Conservation (phyloP, 768 basidiomycete species). For the Scleroderma bovista region DNA sequence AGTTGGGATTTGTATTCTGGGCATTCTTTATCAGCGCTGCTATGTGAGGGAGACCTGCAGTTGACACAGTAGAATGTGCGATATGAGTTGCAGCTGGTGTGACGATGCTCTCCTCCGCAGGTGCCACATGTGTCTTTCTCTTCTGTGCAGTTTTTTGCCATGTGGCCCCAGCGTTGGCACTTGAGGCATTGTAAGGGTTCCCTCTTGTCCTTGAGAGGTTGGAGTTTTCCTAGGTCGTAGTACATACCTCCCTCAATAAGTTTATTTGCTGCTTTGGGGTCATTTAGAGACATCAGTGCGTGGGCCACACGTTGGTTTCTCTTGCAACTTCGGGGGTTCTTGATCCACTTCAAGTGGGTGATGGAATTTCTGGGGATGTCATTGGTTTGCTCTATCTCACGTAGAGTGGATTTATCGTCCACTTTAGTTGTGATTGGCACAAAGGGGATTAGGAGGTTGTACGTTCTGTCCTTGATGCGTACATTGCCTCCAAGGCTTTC, state of each 20-base stretch:
- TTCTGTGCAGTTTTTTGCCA: neutral
- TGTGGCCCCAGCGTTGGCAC: slow-evolving; percentile 3
- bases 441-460: slow-evolving; percentile 13
- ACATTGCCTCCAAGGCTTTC: too few species aligned
- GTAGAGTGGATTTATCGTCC: neutral
- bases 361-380: slow-evolving; percentile 5
- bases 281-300: slow-evolving; percentile 15
- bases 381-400: slow-evolving; percentile 12
- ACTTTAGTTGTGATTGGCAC: slow-evolving; percentile 18
- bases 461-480: neutral
- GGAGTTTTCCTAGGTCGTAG: slow-evolving; percentile 9
- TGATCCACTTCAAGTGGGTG: slow-evolving; percentile 20
- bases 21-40: slow-evolving; percentile 6
- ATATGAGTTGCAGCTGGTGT: neutral
- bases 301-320: slow-evolving; percentile 20
- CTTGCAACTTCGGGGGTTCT: slow-evolving; percentile 6
- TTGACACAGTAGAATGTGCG: neutral
- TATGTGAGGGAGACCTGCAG: neutral
- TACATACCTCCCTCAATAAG: slow-evolving; percentile 17
- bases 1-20: too few species aligned
- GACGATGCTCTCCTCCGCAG: neutral
- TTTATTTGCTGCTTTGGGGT: slow-evolving; percentile 16
- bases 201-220: slow-evolving; percentile 7
- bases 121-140: neutral
- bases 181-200: neutral